A percentile compares a stretch with the other conserved stretches of the same genome.
These are phyloP conservation scores for Agaricales sp. DNA, from an alignment of 1,284 basidiomycete species.

Conservation along the genomic window DNA sequence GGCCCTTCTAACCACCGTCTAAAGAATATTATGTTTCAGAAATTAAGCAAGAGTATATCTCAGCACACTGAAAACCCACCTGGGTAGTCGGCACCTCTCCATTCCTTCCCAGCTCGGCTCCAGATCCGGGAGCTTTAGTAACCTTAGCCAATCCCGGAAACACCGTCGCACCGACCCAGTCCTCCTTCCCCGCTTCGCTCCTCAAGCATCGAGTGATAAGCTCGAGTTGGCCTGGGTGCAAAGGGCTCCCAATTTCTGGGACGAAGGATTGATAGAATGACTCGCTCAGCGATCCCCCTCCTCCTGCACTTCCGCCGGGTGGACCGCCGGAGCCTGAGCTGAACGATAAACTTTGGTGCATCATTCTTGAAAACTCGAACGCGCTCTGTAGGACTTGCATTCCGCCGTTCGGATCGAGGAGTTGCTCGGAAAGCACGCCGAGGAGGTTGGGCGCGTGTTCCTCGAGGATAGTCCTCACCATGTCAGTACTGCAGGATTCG, in stretches of 20 bases:
- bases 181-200: conserved; percentile 58
- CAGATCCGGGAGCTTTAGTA: conserved; percentile 49
- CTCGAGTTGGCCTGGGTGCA: conserved; percentile 64
- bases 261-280: conserved; percentile 77
- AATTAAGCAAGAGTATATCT: neutral
- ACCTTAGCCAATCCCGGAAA: conserved; percentile 82
- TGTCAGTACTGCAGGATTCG: conserved; percentile 57
- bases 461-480: conserved; percentile 50
- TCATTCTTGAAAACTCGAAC: conserved; percentile 70
- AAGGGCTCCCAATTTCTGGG: conserved; percentile 59
- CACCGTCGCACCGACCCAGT: conserved; percentile 68
- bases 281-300: conserved; percentile 32
- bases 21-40: conserved; percentile 4
- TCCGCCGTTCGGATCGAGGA: neutral
- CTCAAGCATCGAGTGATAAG: conserved; percentile 68
- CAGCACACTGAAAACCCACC: conserved; percentile 1
- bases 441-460: conserved; percentile 59
- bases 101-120: conserved; percentile 33
- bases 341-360: conserved; percentile 54
- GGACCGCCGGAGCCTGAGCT: conserved; percentile 31
- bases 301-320: neutral
- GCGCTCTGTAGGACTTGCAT: conserved; percentile 49
- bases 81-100: conserved; percentile 26
- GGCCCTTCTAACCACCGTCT: conserved; percentile 66
- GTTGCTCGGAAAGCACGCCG: conserved; percentile 28